Conservation (phyloP, 805 yeast genomes). For the Metschnikowia bowlesiae region DNA sequence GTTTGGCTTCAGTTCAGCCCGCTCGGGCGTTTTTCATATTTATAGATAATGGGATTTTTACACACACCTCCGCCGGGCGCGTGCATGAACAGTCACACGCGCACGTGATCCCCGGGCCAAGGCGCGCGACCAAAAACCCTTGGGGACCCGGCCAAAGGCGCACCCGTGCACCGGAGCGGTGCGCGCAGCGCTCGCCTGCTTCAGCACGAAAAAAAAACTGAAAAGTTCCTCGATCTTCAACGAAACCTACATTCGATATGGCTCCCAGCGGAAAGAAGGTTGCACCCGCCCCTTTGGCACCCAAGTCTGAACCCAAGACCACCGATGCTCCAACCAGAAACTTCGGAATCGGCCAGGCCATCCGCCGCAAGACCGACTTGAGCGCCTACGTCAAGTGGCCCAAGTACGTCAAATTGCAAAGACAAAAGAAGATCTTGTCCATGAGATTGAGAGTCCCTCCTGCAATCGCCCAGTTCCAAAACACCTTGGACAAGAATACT, state of each 20-base stretch:
- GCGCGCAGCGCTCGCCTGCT: slow-evolving; percentile 6
- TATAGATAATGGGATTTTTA: slow-evolving; percentile 1
- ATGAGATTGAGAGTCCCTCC: slow-evolving; percentile 99
- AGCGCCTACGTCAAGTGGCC: slow-evolving; percentile 99
- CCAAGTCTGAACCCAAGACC: slow-evolving; percentile 44
- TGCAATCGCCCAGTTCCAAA: slow-evolving; percentile 93
- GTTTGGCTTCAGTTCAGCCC: background rate
- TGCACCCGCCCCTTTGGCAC: slow-evolving; percentile 97
- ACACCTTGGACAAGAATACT: slow-evolving; percentile 97
- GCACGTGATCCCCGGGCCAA: slow-evolving; percentile 4
- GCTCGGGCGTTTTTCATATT: background rate
- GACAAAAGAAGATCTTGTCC: slow-evolving; percentile 95
- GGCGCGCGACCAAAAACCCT: background rate
- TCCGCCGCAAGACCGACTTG: slow-evolving; percentile 95
- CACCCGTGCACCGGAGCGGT: slow-evolving; percentile 14
- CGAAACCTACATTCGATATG: slow-evolving; percentile 21
- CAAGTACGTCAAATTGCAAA: slow-evolving; percentile 94
- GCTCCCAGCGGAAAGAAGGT: slow-evolving; percentile 66
- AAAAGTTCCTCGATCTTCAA: slow-evolving; percentile 3
- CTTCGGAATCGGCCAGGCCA: slow-evolving; percentile 94
- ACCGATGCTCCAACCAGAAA: slow-evolving; percentile 45
- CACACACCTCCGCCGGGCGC: background rate
- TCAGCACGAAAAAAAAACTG: slow-evolving; percentile 6
- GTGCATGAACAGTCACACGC: slow-evolving; percentile 7
- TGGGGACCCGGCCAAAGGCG: background rate